These are phyloP conservation scores for Lipomyces sp. DNA, from an alignment of 805 yeast species.

Conservation along the genomic window DNA sequence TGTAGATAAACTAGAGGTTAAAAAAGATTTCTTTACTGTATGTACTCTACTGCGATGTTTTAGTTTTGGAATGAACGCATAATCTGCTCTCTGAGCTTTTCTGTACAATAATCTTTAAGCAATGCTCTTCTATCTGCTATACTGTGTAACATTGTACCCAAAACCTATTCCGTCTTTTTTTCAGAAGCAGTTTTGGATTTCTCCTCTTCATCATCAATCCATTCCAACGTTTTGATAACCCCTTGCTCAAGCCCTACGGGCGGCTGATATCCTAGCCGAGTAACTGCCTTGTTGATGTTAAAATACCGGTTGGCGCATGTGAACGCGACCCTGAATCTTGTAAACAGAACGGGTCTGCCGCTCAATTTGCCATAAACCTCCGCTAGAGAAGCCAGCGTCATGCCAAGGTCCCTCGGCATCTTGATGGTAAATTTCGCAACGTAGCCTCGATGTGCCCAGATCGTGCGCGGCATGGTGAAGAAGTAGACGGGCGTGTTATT, in stretches of 20 bases:
- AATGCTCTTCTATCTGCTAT: too few relatives aligned
- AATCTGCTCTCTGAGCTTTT: too few relatives aligned
- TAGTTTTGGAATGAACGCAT: background rate
- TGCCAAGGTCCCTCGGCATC: conserved; percentile 70
- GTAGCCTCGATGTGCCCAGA: conserved; percentile 95
- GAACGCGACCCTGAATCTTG: conserved; percentile 90
- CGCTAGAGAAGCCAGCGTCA: conserved; percentile 77
- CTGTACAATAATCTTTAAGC: too few relatives aligned
- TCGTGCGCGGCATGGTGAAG: conserved; percentile 95
- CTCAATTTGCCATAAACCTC: conserved; percentile 64
- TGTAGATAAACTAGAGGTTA: conserved; percentile 14
- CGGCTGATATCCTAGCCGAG: conserved; percentile 73
- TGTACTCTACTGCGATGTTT: background rate
- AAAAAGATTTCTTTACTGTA: background rate
- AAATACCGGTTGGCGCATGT: conserved; percentile 94
- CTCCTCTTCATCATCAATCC: conserved; percentile 57
- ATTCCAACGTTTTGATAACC: conserved; percentile 70
- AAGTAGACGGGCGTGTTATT: conserved; percentile 93
- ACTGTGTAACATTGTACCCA: too few relatives aligned
- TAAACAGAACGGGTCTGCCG: conserved; percentile 87
- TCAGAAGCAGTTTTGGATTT: conserved; percentile 12
- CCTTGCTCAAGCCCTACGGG: conserved; percentile 75
- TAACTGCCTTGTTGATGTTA: conserved; percentile 83
- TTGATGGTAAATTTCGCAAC: conserved; percentile 67
- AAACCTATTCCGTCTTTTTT: conserved; percentile 4